Base-by-base conservation (phyloP, 495 filamentous ascomycete species). In the Poronia punctata region DNA sequence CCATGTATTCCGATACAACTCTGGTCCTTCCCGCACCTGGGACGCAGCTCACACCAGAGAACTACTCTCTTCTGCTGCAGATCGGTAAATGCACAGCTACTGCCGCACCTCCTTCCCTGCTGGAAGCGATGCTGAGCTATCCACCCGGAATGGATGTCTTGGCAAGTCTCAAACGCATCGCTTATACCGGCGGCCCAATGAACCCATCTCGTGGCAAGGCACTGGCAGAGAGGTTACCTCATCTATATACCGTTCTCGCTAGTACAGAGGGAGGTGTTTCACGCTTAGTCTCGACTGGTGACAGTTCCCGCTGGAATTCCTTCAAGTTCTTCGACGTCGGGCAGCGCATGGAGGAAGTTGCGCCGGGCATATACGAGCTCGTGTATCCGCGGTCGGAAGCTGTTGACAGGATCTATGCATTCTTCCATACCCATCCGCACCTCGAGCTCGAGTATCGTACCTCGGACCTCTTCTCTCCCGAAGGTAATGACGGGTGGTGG, bases 401-500 rank as follows among this genome's bases (percentile, higher is more conserved):
- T 15, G 46, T 59, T 28, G 24, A 50, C 0, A 30, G 39, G 11
- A 16, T 38, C 1, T 43, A 48, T 7, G 29, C 38, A 1, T 40
- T 18, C n/a, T 76, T 74, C 43, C 43, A 56, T 18, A 45, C 61
- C 16, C 75, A 68, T 36, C 67, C 68, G 0, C 48, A 71, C 2
- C 33, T 61, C 0, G 18, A 62, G n/a, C 2, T 31, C 3, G 63
- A 71, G 34, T 75, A 65, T 38, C 48, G 53, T 14, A 73, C 65
- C 21, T 66, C 65, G 29, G 74, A 79, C 52, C 60, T 79, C 0
- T 81, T 65, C 28, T 31, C 28, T n/a, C 28, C 28, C 41, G 54
- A 52, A 10, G 67, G 74, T 37, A 64, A 71, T 0, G 50, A 59
- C 0, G 46, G 57, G 5, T 50, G 64, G 16, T 78, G 70, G 74